A percentile compares a stretch with the other conserved stretches of the same genome.
Conservation (phyloP, 1,139 yeast genomes). For the Saccharomyces hybrid region DNA sequence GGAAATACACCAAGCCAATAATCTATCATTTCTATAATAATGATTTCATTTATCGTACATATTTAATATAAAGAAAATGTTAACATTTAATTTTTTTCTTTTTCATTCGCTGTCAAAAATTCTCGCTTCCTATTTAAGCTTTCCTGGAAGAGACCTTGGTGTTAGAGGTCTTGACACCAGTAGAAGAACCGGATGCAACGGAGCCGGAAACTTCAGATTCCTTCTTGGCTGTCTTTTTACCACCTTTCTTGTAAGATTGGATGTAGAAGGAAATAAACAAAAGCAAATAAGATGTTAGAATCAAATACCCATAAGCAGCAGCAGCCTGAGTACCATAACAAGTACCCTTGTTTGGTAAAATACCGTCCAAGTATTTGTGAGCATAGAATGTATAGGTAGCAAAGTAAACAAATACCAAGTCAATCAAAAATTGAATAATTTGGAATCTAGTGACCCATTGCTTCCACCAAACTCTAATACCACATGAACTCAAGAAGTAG, state of each 20-base stretch:
- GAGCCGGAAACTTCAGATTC: constrained; percentile 37
- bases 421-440: constrained; percentile 87
- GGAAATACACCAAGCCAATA: not conserved
- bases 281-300: constrained; percentile 81
- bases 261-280: constrained; percentile 92
- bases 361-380: constrained; percentile 43
- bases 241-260: constrained; percentile 58
- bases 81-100: not conserved
- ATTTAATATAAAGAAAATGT: not conserved
- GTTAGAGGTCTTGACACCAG: constrained; percentile 30
- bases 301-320: constrained; percentile 82
- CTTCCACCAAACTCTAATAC: constrained; percentile 98
- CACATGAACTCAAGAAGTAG: constrained; percentile 89
- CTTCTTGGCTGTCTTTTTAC: constrained; percentile 36
- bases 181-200: constrained; percentile 30
- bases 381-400: constrained; percentile 83
- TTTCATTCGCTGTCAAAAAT: not conserved
- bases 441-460: constrained; percentile 98
- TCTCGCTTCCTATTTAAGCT: constrained; percentile 17
- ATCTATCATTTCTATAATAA: not conserved
- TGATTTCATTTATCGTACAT: constrained; percentile 1
- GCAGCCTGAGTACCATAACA: constrained; percentile 93
- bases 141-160: constrained; percentile 42
- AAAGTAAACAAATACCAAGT: constrained; percentile 81
- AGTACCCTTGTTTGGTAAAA: constrained; percentile 74